phyloP scores from a whole-genome alignment of 2,329 filamentous ascomycete genomes.

The Aureobasidium lini region DNA sequence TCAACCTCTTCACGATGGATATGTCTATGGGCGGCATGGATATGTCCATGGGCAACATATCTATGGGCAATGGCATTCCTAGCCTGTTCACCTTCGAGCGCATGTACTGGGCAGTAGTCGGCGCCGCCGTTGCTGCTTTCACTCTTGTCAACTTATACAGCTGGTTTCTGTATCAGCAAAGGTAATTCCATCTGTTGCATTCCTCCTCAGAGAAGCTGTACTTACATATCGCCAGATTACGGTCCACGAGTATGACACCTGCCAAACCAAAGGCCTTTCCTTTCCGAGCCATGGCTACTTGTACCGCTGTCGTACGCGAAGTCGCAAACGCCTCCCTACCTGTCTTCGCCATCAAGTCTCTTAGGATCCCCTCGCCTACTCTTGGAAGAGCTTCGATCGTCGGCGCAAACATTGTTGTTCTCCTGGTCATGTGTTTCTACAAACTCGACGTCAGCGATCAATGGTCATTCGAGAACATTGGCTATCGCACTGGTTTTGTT shows the following conservation, averaged over 20 bases:
- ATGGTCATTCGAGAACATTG: slow-evolving; percentile 49
- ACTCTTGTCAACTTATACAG: slow-evolving; percentile 41
- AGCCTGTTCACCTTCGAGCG: slow-evolving; percentile 41
- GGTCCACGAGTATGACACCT: slow-evolving; percentile 36
- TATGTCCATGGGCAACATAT: slow-evolving; percentile 34
- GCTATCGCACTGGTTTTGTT: slow-evolving; percentile 48
- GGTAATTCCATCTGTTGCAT: slow-evolving; percentile 29
- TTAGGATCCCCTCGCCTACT: slow-evolving; percentile 33
- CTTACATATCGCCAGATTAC: slow-evolving; percentile 33
- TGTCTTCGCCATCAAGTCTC: slow-evolving; percentile 27
- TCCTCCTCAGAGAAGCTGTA: background rate
- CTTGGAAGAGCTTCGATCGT: slow-evolving; percentile 34
- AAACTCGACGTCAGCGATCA: slow-evolving; percentile 43
- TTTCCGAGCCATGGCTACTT: slow-evolving; percentile 42
- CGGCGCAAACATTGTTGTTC: slow-evolving; percentile 40
- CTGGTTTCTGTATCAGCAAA: slow-evolving; percentile 41
- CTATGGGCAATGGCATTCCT: slow-evolving; percentile 37
- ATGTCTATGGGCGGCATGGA: slow-evolving; percentile 29
- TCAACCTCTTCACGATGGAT: background rate
- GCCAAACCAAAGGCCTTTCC: slow-evolving; percentile 48
- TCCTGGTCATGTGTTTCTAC: slow-evolving; percentile 52
- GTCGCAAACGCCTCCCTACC: slow-evolving; percentile 41
- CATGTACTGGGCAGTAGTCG: slow-evolving; percentile 48
- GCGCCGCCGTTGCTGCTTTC: slow-evolving; percentile 37
- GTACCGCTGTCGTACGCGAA: slow-evolving; percentile 49